Evolutionary conservation across 371 early-diverging fungal species (phyloP), one percentile per base, ranked within the genome.

Genomic region (Encephalitozoon romaleae): DNA sequence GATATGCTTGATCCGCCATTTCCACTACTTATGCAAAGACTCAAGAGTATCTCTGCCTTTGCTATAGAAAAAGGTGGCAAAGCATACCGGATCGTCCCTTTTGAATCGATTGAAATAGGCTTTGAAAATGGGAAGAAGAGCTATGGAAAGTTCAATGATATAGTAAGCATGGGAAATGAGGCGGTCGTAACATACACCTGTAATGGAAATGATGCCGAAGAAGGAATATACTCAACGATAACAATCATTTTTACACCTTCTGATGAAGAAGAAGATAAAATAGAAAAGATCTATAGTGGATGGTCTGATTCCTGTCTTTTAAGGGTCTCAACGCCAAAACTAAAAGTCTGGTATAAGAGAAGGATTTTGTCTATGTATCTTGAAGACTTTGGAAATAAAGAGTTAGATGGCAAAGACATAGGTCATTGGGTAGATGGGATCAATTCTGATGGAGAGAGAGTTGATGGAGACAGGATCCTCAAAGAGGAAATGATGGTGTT

Each of bases 251-350:
- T 59, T 34, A 34, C 59, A n/a, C 34, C 59, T 6, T 59, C 25
- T 34, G 30, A n/a, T 15, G 59, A 21, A 34, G 59, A 59, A n/a
- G 28, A 30, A 1, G n/a, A n/a, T n/a, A 59, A 18, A n/a, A 38
- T 59, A 38, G 59, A 59, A 9, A 59, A 28, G 59, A 38, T 59
- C 6, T 59, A 59, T 34, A 59, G 59, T 34, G 59, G 59, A 59
- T 34, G 59, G 38, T 59, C 59, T 30, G 59, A 59, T 3, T 38
- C 38, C 3, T 59, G 59, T 12, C 30, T 59, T n/a, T 34, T 59
- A 25, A 38, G 51, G 51, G 39, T 69, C n/a, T 32, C 32, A 25
- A 55, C 53, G 0, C 55, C 55, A 15, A 55, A 49, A 23, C 69
- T 69, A 4, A 52, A 21, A 4, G 25, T 41, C 4, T 49, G 41